phyloP scores from a whole-genome alignment of 2,329 filamentous ascomycete genomes.

The Didymella lethalis region DNA sequence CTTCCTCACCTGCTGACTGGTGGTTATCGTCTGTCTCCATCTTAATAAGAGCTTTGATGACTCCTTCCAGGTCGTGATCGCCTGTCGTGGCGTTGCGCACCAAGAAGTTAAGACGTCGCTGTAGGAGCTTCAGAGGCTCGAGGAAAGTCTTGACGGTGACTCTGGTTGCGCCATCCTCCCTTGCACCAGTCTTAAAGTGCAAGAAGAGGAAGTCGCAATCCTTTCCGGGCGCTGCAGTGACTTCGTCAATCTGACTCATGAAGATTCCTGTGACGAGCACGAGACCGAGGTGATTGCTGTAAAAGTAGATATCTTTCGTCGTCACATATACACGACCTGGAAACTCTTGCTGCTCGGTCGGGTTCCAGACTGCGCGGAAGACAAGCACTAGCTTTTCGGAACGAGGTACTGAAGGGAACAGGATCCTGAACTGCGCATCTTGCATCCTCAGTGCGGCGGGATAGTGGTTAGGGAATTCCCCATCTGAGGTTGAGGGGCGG shows the following conservation, averaged over 20 bases:
- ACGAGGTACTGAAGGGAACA: constrained; percentile 81
- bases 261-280: constrained; percentile 82
- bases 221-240: constrained; percentile 86
- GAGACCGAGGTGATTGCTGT: constrained; percentile 91
- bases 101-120: constrained; percentile 83
- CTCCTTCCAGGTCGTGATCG: constrained; percentile 72
- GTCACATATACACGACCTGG: constrained; percentile 89
- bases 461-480: constrained; percentile 75
- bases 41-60: constrained; percentile 75
- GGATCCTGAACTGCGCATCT: constrained; percentile 88
- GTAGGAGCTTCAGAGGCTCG: constrained; percentile 82
- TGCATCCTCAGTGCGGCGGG: constrained; percentile 83
- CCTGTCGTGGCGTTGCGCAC: constrained; percentile 80
- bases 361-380: constrained; percentile 89
- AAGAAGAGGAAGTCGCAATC: constrained; percentile 94
- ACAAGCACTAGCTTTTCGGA: constrained; percentile 88
- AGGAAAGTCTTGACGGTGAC: constrained; percentile 93
- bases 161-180: constrained; percentile 70
- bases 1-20: constrained; percentile 78
- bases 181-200: constrained; percentile 72
- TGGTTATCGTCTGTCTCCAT: constrained; percentile 69
- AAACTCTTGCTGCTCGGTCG: constrained; percentile 78
- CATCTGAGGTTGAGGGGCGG: constrained; percentile 31
- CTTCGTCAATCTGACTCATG: constrained; percentile 81
- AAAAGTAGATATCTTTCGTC: constrained; percentile 88